Conservation (phyloP, 352 stramenopile genomes). For the Phytophthora ohioensis region DNA sequence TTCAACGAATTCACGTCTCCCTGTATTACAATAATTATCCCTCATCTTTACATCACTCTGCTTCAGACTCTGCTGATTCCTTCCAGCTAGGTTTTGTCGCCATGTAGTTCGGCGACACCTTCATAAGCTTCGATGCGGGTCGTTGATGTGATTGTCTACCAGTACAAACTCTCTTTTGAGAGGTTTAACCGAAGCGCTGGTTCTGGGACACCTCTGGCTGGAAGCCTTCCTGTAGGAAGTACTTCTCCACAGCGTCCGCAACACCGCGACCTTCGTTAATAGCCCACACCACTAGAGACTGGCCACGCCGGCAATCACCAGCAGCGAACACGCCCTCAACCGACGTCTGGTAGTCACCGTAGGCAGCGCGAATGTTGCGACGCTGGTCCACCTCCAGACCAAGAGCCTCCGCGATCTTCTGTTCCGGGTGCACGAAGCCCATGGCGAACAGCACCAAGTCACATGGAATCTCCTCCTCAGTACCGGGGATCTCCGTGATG, state of each 20-base stretch:
- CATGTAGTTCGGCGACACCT: constrained; percentile 11
- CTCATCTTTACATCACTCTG: constrained; percentile 27
- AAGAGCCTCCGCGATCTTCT: constrained; percentile 90
- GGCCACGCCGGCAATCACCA: constrained; percentile 96
- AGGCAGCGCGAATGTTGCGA: constrained; percentile 94
- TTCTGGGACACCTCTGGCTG: constrained; percentile 84
- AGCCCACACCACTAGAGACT: constrained; percentile 98
- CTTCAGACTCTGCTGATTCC: constrained; percentile 20
- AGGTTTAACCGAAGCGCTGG: constrained; percentile 71
- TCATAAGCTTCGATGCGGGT: constrained; percentile 18
- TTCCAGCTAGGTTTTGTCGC: constrained; percentile 15
- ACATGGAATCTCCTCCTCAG: constrained; percentile 94
- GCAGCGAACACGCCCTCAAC: constrained; percentile 97
- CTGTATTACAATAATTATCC: constrained; percentile 42
- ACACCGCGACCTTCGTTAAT: constrained; percentile 98
- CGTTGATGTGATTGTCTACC: constrained; percentile 33
- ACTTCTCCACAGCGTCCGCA: constrained; percentile 88
- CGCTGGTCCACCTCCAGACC: constrained; percentile 94
- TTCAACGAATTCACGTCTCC: no score
- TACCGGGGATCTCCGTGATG: constrained; percentile 75
- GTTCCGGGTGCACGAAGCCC: constrained; percentile 97
- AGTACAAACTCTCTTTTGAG: constrained; percentile 33
- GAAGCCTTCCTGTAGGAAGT: constrained; percentile 82
- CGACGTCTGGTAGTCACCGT: constrained; percentile 95
- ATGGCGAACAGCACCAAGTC: constrained; percentile 97